phyloP scores from a whole-genome alignment of 2,329 filamentous ascomycete species.

The Fusarium chlamydosporum region DNA sequence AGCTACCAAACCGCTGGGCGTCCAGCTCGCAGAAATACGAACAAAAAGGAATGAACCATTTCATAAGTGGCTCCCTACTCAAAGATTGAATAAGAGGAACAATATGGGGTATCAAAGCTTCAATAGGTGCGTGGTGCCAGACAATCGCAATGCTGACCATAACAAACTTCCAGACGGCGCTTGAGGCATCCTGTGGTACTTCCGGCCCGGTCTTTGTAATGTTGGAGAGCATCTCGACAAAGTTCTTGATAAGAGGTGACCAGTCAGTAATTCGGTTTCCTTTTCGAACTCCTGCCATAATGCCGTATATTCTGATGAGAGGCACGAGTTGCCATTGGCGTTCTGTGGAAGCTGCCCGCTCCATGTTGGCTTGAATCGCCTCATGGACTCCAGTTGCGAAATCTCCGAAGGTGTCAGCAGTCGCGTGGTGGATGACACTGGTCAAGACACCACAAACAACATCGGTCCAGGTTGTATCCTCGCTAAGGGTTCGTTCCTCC shows the following conservation, averaged over 20 bases:
- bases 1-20: slow-evolving; percentile 78
- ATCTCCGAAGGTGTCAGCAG: slow-evolving; percentile 77
- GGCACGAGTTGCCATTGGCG: slow-evolving; percentile 60
- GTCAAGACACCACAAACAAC: slow-evolving; percentile 83
- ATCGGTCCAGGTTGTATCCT: slow-evolving; percentile 69
- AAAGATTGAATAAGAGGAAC: slow-evolving; percentile 75
- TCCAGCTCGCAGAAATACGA: slow-evolving; percentile 83
- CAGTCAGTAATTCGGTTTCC: slow-evolving; percentile 82
- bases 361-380: slow-evolving; percentile 58
- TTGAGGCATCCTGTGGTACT: slow-evolving; percentile 55
- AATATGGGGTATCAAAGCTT: slow-evolving; percentile 80
- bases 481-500: slow-evolving; percentile 63
- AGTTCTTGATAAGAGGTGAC: slow-evolving; percentile 71
- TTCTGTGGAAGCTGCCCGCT: slow-evolving; percentile 48
- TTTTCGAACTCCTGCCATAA: slow-evolving; percentile 82
- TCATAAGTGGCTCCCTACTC: slow-evolving; percentile 74
- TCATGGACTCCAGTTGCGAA: slow-evolving; percentile 74
- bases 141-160: slow-evolving; percentile 74
- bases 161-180: slow-evolving; percentile 69
- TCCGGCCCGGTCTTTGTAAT: slow-evolving; percentile 59
- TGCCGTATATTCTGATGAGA: slow-evolving; percentile 73
- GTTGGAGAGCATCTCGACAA: slow-evolving; percentile 66
- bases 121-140: slow-evolving; percentile 83
- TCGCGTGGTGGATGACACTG: slow-evolving; percentile 86
- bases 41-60: slow-evolving; percentile 88